Conservation (phyloP, 2,329 filamentous ascomycete species). For the Furcasterigmium furcatum region DNA sequence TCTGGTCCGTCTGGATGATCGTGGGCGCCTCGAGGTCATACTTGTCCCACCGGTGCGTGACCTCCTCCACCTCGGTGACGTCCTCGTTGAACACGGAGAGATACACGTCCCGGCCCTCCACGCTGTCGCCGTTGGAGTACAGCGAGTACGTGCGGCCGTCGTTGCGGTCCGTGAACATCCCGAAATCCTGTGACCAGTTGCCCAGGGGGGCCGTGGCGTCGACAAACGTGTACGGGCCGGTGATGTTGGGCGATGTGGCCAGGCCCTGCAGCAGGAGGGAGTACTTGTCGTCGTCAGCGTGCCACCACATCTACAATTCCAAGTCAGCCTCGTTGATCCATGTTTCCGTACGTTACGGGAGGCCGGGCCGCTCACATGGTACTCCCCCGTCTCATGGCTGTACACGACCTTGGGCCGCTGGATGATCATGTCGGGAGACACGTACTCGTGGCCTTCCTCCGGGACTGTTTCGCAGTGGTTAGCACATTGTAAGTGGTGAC, state of each 20-base stretch:
- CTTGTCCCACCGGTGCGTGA: constrained; percentile 54
- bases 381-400: constrained; percentile 49
- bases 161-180: constrained; percentile 58
- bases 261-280: constrained; percentile 54
- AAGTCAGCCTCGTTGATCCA: too few species aligned
- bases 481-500: neutral
- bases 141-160: constrained; percentile 52
- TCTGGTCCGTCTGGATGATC: constrained; percentile 56
- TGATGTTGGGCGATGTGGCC: constrained; percentile 47
- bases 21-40: constrained; percentile 59
- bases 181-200: constrained; percentile 62
- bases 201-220: constrained; percentile 52
- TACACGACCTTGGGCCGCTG: constrained; percentile 62
- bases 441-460: constrained; percentile 46
- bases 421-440: constrained; percentile 54
- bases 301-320: constrained; percentile 55
- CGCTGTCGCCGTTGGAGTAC: constrained; percentile 56
- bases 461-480: neutral
- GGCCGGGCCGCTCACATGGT: constrained; percentile 54
- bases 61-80: constrained; percentile 45
- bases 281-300: constrained; percentile 56
- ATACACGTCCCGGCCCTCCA: constrained; percentile 54
- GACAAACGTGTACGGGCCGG: constrained; percentile 51
- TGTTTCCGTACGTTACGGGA: too few species aligned
- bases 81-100: constrained; percentile 50